Base-by-base conservation (phyloP, 257 asterid species). In the Przewalskia tangutica region DNA sequence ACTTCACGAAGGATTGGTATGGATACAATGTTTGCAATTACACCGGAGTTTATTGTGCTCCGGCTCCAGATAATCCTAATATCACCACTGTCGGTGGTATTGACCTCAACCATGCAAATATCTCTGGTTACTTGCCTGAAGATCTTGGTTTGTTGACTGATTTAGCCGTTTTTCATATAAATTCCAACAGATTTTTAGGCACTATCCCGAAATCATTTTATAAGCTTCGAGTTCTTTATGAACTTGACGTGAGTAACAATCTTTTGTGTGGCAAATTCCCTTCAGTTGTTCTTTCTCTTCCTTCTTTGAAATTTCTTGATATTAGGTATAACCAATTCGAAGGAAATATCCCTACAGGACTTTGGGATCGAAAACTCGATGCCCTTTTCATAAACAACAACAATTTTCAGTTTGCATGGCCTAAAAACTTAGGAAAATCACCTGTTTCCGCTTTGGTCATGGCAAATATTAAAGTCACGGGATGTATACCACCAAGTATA, bases 181-280 rank as follows among this genome's bases (percentile, higher is more conserved):
- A 91, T 68, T 92, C 99, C 18, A 95, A 95, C 81, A 83, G 84
- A 0, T 93, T 95, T 84, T 50, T 32, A 14, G 97, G 98, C 20
- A 32, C 83, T 0, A 16, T 95, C 12, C 99, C 97, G 0, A 42
- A 67, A 0, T 64, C 83, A 12, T 90, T 93, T 27, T 67, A 85
- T 0, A 34, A 90, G 8, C 93, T 95, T 10, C 85, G 12, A 3
- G 88, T 90, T 18, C 88, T 95, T 0, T 84, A 86, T 73, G 99
- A 95, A 88, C 92, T 95, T 40, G 99, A 95, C 53, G 82, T 92
- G 48, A 95, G 99, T 83, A 95, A 95, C 89, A 95, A 95, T 36
- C 84, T 64, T 4, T 85, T 95, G 73, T 89, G 85, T 44, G 93
- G 99, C 0, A 87, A 83, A 5, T 95, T 93, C 66, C 99, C 98